phyloP scores from a whole-genome alignment of 1,139 yeast species.

The Blastobotrys malaysiensis region DNA sequence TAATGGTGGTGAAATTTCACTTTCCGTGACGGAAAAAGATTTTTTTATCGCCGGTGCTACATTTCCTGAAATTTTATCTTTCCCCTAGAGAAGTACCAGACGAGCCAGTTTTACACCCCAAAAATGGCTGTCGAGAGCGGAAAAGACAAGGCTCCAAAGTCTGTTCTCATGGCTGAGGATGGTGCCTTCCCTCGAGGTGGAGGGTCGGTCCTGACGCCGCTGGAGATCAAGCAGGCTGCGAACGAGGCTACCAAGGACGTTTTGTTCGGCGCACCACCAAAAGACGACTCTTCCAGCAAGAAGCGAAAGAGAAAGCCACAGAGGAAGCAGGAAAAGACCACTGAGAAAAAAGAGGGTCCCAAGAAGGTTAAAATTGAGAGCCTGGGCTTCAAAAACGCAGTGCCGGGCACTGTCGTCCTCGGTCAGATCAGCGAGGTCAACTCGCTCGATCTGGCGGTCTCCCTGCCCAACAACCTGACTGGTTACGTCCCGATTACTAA shows the following conservation, averaged over 20 bases:
- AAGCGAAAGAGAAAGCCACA: slow-evolving; percentile 18
- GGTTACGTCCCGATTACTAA: slow-evolving; percentile 79
- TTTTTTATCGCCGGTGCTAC: background rate
- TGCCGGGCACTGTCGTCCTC: slow-evolving; percentile 66
- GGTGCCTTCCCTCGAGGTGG: slow-evolving; percentile 67
- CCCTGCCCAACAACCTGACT: slow-evolving; percentile 76
- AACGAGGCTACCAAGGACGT: slow-evolving; percentile 90
- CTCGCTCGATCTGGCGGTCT: slow-evolving; percentile 57
- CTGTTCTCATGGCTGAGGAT: slow-evolving; percentile 26
- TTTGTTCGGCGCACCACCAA: slow-evolving; percentile 48
- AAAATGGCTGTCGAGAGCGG: slow-evolving; percentile 16
- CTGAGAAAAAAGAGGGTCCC: slow-evolving; percentile 17
- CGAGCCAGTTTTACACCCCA: background rate
- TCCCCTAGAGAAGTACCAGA: background rate
- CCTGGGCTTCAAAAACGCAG: slow-evolving; percentile 53
- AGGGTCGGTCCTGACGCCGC: slow-evolving; percentile 66
- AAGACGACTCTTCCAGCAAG: slow-evolving; percentile 3
- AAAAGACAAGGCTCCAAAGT: slow-evolving; percentile 8
- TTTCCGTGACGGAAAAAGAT: background rate
- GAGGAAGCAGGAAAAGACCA: slow-evolving; percentile 28
- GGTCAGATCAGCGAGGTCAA: slow-evolving; percentile 68
- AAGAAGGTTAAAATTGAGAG: slow-evolving; percentile 47
- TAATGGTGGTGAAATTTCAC: background rate
- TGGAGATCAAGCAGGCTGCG: slow-evolving; percentile 88
- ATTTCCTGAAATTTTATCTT: background rate